Evolutionary conservation across 2,329 filamentous ascomycete species (phyloP), one percentile per base, ranked within the genome.

Genomic region (Trichophaea hybrida): DNA sequence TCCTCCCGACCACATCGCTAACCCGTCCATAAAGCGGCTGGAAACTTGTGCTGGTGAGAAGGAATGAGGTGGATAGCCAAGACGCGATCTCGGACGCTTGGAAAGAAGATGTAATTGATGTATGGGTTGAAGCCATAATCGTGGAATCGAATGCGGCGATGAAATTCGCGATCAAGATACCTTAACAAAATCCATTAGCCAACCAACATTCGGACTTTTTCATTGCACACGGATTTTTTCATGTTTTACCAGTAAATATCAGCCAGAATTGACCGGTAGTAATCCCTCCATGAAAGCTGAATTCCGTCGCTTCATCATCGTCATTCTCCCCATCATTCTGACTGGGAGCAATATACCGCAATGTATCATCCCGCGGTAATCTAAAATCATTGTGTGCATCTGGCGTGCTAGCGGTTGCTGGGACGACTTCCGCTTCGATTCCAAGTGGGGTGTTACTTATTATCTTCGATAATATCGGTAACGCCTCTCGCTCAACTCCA

Each of bases 41-140:
- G 59, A 88, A 84, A 31, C 83, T 81, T 1, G 86, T 89, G 3
- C 81, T 86, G 0, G 86, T 88, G 40, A 93, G 76, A 38, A 91
- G 72, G 65, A 89, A 91, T 0, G 85, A 81, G 0, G 86, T 91
- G 1, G 85, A 88, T 4, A 91, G 76, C 87, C 87, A 93, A 1
- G 86, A 88, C 2, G 87, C 87, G 51, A 81, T 81, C 70, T 91
- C 88, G 35, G 85, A 86, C 53, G 84, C 80, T 62, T 82, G 75
- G 71, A 91, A 91, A 70, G 90, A 82, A 0, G 85, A 88, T 0
- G 86, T 89, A 62, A 91, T 88, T 59, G 87, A 84, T 0, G 86
- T 86, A 70, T 93, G 86, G 46, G 79, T 84, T 1, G 85, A 88
- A 4, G 85, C 85, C 85, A 91, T 89, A 65, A 91, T 79, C 3